Evolutionary conservation across 805 yeast genomes (phyloP).

Genomic region (Kluyveromyces nonfermentans): DNA sequence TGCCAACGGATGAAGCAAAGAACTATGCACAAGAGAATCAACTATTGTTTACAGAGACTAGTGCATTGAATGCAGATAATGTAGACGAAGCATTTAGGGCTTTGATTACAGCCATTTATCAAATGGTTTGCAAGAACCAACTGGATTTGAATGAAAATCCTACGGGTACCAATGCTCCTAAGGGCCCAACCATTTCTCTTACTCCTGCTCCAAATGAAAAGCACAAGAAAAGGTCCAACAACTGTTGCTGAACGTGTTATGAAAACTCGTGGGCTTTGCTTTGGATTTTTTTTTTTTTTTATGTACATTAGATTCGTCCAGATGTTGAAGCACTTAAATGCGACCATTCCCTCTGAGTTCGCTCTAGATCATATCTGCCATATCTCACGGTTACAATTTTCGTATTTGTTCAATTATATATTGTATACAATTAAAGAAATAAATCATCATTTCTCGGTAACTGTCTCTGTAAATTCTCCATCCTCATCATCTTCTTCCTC

Average conservation of each 20-base stretch:
- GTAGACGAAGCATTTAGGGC: conserved; percentile 93
- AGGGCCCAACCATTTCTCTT: conserved; percentile 85
- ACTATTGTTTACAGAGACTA: conserved; percentile 88
- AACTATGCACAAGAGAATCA: conserved; percentile 89
- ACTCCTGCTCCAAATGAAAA: conserved; percentile 89
- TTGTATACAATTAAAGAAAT: background rate
- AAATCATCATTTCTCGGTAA: conserved; percentile 2
- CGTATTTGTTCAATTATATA: background rate
- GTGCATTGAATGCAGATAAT: conserved; percentile 88
- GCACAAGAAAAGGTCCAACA: conserved; percentile 38
- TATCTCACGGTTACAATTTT: too few species aligned
- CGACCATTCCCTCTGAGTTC: background rate
- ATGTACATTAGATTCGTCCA: background rate
- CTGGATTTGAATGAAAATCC: conserved; percentile 65
- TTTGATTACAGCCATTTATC: conserved; percentile 84
- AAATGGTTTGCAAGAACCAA: conserved; percentile 89
- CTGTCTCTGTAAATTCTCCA: conserved; percentile 41
- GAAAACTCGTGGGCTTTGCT: background rate
- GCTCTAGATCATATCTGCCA: background rate
- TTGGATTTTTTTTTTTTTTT: background rate
- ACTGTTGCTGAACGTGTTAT: conserved; percentile 47
- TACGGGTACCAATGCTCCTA: conserved; percentile 43
- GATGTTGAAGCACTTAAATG: background rate
- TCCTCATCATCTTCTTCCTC: conserved; percentile 39
- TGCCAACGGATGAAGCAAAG: conserved; percentile 95